Base-by-base conservation (phyloP, 371 early-diverging fungal species). In the Basidiobolus meristosporus region DNA sequence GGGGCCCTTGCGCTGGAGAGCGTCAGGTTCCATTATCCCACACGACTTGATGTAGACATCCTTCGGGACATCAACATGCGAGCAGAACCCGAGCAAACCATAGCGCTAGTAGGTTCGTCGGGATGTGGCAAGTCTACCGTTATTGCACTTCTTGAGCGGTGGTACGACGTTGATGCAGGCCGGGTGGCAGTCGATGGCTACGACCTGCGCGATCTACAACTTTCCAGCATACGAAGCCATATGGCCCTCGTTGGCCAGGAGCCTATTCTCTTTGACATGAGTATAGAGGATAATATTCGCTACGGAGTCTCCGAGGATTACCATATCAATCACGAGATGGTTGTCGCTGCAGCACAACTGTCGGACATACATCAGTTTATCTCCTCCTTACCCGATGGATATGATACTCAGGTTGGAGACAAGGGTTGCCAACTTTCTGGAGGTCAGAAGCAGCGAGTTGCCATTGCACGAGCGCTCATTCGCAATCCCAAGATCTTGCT, bases 191-290 rank as follows among this genome's bases (percentile, higher is more conserved):
- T 72, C 9, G 74, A 80, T 31, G 62, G 59, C 16, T 44, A 61
- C 31, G 66, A 87, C 44, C 64, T 83, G 42, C 57, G 61, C 14
- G 60, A 67, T 33, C 64, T 77, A 46, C 56, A 62, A 29, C 51
- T 82, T 28, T 51, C 55, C 18, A 65, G 70, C 30, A 53, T 85
- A 9, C 73, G 90, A 36, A 57, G 61, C 37, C 73, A 68, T 38
- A 77, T 91, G 40, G 87, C 85, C 39, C 60, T 88, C 33, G 92
- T 92, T 15, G 64, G 74, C 9, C 87, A 87, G 55, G 90, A 90
- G 47, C 91, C 91, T 17, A 69, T 79, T 16, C 56, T 91, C 11
- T 90, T 90, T 58, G 74, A 81, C 36, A 73, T 70, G 31, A 73
- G 78, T 20, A 74, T 91, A 40, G 56, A 61, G 40, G 73, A 86